These are phyloP conservation scores for Gaillardinia entomophila DNA, from an alignment of 805 yeast genomes.

Conservation along the genomic window DNA sequence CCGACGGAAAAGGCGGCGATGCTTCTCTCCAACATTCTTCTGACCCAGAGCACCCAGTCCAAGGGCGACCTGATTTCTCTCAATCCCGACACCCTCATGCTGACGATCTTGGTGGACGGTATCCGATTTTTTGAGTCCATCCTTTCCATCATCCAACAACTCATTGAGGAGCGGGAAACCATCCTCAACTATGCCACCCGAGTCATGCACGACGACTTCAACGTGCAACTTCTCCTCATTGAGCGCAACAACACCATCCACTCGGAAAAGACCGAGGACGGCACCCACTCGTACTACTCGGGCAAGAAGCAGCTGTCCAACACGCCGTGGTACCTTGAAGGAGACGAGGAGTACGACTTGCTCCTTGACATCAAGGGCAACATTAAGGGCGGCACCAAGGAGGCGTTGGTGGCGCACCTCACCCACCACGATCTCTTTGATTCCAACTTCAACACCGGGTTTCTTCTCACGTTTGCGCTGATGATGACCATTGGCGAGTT, in stretches of 20 bases:
- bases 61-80: slow-evolving; percentile 29
- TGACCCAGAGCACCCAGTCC: slow-evolving; percentile 37
- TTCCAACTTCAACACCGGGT: slow-evolving; percentile 58
- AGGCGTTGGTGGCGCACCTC: slow-evolving; percentile 72
- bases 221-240: slow-evolving; percentile 49
- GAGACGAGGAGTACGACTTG: slow-evolving; percentile 55
- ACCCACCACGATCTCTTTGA: slow-evolving; percentile 67
- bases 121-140: slow-evolving; percentile 29
- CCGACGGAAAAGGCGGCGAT: slow-evolving; percentile 48
- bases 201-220: slow-evolving; percentile 69
- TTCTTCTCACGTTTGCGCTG: slow-evolving; percentile 70
- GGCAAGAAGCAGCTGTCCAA: slow-evolving; percentile 35
- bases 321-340: slow-evolving; percentile 67
- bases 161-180: slow-evolving; percentile 66
- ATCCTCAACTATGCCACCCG: slow-evolving; percentile 69
- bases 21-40: slow-evolving; percentile 41
- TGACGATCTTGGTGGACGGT: slow-evolving; percentile 32
- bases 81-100: slow-evolving; percentile 34
- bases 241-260: slow-evolving; percentile 39
- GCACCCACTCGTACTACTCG: slow-evolving; percentile 22
- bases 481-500: slow-evolving; percentile 65
- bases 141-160: slow-evolving; percentile 42
- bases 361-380: slow-evolving; percentile 62
- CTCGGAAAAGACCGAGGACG: slow-evolving; percentile 32
- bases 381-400: slow-evolving; percentile 78